Conservation (phyloP, 2,329 filamentous ascomycete genomes). For the Botrytis hyacinthi region DNA sequence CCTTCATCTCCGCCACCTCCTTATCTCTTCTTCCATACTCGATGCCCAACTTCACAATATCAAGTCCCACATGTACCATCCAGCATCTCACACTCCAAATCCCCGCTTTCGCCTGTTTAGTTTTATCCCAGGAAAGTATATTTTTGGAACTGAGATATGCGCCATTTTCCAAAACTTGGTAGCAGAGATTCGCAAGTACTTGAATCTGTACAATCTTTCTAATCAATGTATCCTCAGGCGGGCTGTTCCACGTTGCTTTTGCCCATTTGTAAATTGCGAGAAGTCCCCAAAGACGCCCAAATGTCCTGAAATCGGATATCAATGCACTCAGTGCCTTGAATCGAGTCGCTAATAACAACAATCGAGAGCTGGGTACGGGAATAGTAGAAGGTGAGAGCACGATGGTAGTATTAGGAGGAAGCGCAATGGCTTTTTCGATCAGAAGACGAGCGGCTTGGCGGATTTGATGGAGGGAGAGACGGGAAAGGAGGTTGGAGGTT, state of each 20-base stretch:
- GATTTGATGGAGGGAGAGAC: slow-evolving; percentile 57
- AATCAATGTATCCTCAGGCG: slow-evolving; percentile 45
- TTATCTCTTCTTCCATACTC: slow-evolving; percentile 37
- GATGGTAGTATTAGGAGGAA: slow-evolving; percentile 51
- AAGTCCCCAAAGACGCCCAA: slow-evolving; percentile 73
- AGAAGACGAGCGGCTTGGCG: slow-evolving; percentile 51
- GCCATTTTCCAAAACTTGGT: slow-evolving; percentile 80
- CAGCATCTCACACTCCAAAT: slow-evolving; percentile 77
- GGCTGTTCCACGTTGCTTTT: slow-evolving; percentile 44
- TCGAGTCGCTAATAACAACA: slow-evolving; percentile 48
- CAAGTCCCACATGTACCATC: slow-evolving; percentile 73
- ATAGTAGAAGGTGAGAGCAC: slow-evolving; percentile 38
- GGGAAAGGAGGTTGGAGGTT: slow-evolving; percentile 50
- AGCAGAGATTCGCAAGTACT: slow-evolving; percentile 64
- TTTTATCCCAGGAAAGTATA: slow-evolving; percentile 58
- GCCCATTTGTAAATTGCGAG: slow-evolving; percentile 71
- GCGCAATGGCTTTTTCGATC: slow-evolving; percentile 51
- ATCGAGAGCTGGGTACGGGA: slow-evolving; percentile 30
- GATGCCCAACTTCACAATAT: slow-evolving; percentile 62
- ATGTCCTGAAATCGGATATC: slow-evolving; percentile 69
- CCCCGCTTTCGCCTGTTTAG: slow-evolving; percentile 60
- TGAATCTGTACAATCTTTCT: slow-evolving; percentile 63
- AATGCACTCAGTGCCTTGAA: slow-evolving; percentile 62
- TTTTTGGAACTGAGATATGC: slow-evolving; percentile 74
- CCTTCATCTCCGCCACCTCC: slow-evolving; percentile 35